Evolutionary conservation across 331 rosid species (phyloP).

Genomic region (Quercus phellos): DNA sequence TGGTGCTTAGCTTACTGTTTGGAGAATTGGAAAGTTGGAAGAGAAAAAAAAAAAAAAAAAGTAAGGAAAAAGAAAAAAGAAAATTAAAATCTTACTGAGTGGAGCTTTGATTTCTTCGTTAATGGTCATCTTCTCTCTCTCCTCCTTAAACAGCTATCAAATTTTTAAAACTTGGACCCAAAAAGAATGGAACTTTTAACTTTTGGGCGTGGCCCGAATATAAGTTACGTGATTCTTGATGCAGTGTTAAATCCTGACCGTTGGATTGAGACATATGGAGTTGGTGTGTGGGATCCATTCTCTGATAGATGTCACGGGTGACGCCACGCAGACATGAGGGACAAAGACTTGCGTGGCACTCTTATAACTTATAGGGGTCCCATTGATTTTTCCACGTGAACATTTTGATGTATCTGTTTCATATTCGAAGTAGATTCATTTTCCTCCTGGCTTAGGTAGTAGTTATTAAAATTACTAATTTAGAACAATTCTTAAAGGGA

Average conservation of each 20-base stretch:
- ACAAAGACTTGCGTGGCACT: no score
- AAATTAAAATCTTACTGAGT: slow-evolving; percentile 14
- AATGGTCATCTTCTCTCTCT: slow-evolving; percentile 3
- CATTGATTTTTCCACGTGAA: no score
- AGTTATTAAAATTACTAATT: not conserved
- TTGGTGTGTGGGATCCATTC: no score
- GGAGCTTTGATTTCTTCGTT: slow-evolving; percentile 20
- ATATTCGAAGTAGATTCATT: not conserved
- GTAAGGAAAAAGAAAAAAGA: not conserved
- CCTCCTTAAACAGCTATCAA: no score
- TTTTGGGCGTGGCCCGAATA: no score
- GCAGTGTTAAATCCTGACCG: no score
- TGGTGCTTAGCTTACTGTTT: not conserved
- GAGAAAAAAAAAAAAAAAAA: no score
- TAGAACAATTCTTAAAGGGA: not conserved
- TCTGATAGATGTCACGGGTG: not conserved
- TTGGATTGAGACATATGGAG: not conserved
- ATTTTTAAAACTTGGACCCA: no score
- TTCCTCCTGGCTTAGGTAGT: not conserved
- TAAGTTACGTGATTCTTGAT: no score
- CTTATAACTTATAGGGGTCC: no score
- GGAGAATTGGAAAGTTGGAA: not conserved
- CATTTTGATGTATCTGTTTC: not conserved
- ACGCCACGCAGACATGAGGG: not conserved
- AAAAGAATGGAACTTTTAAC: no score